Percentiles rank a stretch among this genome's conserved stretches.
These are phyloP conservation scores for Pyronema domesticum DNA, from an alignment of 495 filamentous ascomycete species.

Conservation along the genomic window DNA sequence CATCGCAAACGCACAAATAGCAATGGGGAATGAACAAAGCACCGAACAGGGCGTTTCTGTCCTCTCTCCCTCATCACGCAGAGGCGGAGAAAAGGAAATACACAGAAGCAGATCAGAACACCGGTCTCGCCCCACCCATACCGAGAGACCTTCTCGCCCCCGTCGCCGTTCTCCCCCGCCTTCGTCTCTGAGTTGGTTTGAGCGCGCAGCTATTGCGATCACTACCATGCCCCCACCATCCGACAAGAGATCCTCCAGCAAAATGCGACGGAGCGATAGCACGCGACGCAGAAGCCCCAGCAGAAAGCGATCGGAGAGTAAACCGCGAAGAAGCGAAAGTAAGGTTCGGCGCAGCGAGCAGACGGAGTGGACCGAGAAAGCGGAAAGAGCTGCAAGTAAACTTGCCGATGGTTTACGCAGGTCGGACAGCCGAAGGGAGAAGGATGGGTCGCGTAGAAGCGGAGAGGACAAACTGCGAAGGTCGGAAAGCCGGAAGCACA, in stretches of 20 bases:
- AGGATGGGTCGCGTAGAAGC: neutral
- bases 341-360: too few relatives aligned
- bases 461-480: constrained; percentile 5
- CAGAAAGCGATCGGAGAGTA: too few relatives aligned
- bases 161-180: neutral
- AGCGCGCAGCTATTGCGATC: neutral
- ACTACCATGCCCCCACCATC: neutral
- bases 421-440: constrained; percentile 4
- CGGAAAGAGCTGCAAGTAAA: too few relatives aligned
- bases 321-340: too few relatives aligned
- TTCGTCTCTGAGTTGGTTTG: neutral
- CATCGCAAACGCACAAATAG: too few relatives aligned
- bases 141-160: neutral
- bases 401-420: neutral
- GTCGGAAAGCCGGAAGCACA: neutral
- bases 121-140: too few relatives aligned
- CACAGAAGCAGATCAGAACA: too few relatives aligned
- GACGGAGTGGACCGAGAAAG: too few relatives aligned
- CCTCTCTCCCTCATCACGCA: neutral
- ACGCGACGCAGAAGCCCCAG: too few relatives aligned
- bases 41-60: too few relatives aligned
- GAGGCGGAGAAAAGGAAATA: neutral
- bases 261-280: neutral
- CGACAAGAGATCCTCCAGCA: neutral
- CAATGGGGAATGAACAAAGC: too few relatives aligned